These are phyloP conservation scores for Cyclocybe aegerita DNA, from an alignment of 768 basidiomycete genomes.

Conservation along the genomic window DNA sequence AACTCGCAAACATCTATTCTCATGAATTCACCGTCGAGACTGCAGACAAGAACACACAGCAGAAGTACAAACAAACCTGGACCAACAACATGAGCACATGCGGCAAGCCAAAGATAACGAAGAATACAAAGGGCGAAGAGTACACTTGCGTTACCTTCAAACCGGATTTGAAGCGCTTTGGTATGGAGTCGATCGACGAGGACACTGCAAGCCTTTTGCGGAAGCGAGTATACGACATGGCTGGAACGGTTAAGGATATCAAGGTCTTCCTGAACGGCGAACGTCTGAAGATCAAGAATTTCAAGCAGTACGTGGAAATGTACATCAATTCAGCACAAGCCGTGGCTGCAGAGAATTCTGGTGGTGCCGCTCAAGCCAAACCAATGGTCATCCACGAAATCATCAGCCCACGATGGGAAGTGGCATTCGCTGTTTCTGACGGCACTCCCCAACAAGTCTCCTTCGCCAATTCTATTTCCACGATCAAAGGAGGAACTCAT, in stretches of 20 bases:
- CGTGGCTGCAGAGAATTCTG: slow-evolving; percentile 65
- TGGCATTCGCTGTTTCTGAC: slow-evolving; percentile 93
- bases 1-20: slow-evolving; percentile 98
- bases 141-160: slow-evolving; percentile 92
- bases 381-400: slow-evolving; percentile 81
- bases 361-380: slow-evolving; percentile 78
- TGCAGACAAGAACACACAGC: slow-evolving; percentile 78
- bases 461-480: slow-evolving; percentile 97
- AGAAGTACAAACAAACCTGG: slow-evolving; percentile 97
- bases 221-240: slow-evolving; percentile 96
- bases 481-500: slow-evolving; percentile 95
- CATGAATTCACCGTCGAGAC: slow-evolving; percentile 95
- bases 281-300: slow-evolving; percentile 87
- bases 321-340: slow-evolving; percentile 80
- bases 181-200: slow-evolving; percentile 88
- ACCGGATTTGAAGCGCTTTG: slow-evolving; percentile 90
- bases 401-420: slow-evolving; percentile 84
- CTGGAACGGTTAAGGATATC: slow-evolving; percentile 90
- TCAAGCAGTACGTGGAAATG: slow-evolving; percentile 97
- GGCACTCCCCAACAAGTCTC: slow-evolving; percentile 93
- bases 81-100: slow-evolving; percentile 90
- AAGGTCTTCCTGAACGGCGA: slow-evolving; percentile 95
- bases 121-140: slow-evolving; percentile 83
- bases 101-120: slow-evolving; percentile 90
- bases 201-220: slow-evolving; percentile 87